These are phyloP conservation scores for Acephala macrosclerotiorum DNA, from an alignment of 2,329 filamentous ascomycete genomes.

Conservation along the genomic window DNA sequence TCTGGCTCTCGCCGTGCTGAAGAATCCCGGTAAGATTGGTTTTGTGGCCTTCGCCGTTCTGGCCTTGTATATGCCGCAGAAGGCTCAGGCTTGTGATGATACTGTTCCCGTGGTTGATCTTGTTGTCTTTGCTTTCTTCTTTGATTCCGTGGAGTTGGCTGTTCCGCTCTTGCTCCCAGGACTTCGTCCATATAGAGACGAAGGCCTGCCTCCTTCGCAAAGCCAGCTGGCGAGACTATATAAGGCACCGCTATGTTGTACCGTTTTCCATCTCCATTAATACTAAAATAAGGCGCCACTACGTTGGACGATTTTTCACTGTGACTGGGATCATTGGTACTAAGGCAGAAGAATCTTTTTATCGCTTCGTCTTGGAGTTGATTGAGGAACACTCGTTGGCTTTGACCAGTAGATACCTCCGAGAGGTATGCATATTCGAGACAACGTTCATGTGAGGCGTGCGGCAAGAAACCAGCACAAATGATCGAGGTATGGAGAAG, in stretches of 20 bases:
- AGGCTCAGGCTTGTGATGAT: neutral
- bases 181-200: neutral
- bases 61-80: neutral
- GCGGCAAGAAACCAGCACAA: neutral
- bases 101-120: neutral
- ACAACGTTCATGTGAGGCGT: neutral
- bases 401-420: neutral
- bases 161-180: neutral
- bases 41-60: neutral
- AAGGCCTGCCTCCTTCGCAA: neutral
- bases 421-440: neutral
- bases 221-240: neutral
- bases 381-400: neutral
- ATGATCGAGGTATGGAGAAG: neutral
- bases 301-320: too few relatives aligned
- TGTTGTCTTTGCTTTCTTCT: neutral
- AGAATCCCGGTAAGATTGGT: neutral
- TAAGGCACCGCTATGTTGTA: too few relatives aligned
- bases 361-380: neutral
- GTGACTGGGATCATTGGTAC: too few relatives aligned
- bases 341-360: neutral
- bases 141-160: neutral
- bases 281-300: too few relatives aligned
- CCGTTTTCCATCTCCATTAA: too few relatives aligned
- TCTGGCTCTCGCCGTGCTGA: neutral